A percentile compares a stretch with the other conserved stretches of the same genome.
These are phyloP conservation scores for Phallus indusiatus DNA, from an alignment of 768 basidiomycete genomes.

Conservation along the genomic window DNA sequence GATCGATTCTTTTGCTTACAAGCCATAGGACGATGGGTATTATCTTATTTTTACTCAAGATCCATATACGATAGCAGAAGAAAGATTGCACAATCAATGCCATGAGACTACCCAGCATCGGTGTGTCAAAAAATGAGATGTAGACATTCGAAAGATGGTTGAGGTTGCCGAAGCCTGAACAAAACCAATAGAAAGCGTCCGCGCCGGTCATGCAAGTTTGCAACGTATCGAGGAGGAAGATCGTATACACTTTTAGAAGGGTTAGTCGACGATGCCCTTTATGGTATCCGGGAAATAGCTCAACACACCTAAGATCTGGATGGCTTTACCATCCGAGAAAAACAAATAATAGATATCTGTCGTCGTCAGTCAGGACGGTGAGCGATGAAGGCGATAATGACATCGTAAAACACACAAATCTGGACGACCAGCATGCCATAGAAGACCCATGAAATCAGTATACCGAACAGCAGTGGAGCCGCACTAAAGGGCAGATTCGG, in stretches of 20 bases:
- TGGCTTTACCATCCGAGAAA: neutral
- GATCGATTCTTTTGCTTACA: neutral
- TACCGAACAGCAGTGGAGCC: neutral
- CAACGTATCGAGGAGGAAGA: conserved; percentile 17
- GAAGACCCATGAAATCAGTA: conserved; percentile 18
- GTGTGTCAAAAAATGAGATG: conserved; percentile 20
- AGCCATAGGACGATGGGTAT: neutral
- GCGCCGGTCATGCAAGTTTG: conserved; percentile 19
- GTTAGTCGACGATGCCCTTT: neutral
- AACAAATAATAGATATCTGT: neutral
- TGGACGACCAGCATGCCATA: conserved; percentile 22
- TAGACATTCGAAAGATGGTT: conserved; percentile 14
- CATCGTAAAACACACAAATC: conserved; percentile 15
- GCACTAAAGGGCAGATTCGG: neutral
- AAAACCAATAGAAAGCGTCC: conserved; percentile 22
- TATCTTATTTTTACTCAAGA: conserved; percentile 14
- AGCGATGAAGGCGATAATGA: neutral
- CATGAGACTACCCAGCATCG: conserved; percentile 18
- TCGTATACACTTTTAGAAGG: conserved; percentile 16
- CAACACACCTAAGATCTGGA: neutral
- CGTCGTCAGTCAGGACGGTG: neutral
- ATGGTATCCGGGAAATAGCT: neutral
- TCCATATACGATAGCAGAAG: conserved; percentile 25
- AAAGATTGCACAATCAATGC: conserved; percentile 22
- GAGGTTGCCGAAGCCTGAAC: conserved; percentile 21